Evolutionary conservation across 2,329 filamentous ascomycete genomes (phyloP).

Genomic region (Fusarium illudens): DNA sequence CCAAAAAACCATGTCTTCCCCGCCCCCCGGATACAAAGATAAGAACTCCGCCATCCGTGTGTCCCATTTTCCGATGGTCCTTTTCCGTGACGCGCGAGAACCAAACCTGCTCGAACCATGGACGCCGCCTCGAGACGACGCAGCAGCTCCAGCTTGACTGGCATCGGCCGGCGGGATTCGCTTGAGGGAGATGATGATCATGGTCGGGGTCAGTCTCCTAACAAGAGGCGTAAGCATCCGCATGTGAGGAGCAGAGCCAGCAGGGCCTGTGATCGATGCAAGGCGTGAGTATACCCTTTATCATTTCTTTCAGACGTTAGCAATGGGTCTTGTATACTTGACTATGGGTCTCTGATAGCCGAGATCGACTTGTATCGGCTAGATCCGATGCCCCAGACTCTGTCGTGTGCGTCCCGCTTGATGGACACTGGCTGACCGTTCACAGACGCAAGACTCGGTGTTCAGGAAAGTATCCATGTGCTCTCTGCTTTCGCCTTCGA

Average conservation of each 20-base stretch:
- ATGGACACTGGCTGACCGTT: neutral
- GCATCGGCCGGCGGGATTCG: neutral
- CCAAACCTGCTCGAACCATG: neutral
- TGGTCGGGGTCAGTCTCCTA: neutral
- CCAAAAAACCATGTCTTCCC: neutral
- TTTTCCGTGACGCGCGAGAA: neutral
- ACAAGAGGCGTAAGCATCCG: slow-evolving; percentile 5
- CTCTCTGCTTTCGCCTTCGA: slow-evolving; percentile 33
- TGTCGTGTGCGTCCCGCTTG: neutral
- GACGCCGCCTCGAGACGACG: neutral
- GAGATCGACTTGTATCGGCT: neutral
- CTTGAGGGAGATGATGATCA: neutral
- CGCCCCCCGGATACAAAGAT: slow-evolving; percentile 1
- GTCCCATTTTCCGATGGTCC: slow-evolving; percentile 5
- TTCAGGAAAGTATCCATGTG: slow-evolving; percentile 38
- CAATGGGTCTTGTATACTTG: neutral
- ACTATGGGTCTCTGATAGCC: neutral
- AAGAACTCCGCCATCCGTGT: neutral
- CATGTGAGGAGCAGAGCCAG: slow-evolving; percentile 21
- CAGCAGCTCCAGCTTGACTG: neutral
- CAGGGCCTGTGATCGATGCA: slow-evolving; percentile 40
- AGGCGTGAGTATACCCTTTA: slow-evolving; percentile 22
- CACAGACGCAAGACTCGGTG: slow-evolving; percentile 39
- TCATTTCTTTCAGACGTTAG: neutral
- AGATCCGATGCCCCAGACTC: neutral